Conservation (phyloP, 108 stramenopile species). For the Nannochloropsis gaditana region DNA sequence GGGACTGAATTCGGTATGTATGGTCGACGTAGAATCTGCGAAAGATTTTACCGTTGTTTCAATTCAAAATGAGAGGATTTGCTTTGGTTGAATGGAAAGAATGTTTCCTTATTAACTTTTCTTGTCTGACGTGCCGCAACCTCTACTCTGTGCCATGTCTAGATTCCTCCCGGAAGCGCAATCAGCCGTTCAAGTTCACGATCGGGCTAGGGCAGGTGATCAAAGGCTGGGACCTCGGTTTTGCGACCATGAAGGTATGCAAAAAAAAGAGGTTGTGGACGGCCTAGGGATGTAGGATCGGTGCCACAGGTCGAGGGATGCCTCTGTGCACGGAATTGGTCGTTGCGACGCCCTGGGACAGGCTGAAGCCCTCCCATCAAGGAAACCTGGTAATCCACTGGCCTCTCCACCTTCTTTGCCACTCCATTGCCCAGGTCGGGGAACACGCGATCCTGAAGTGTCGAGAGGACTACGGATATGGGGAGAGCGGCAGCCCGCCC, state of each 20-base stretch:
- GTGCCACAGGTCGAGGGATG: too few species aligned
- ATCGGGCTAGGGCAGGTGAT: conserved; percentile 89
- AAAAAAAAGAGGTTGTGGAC: background rate
- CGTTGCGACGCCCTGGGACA: too few species aligned
- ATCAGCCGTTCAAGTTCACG: conserved; percentile 84
- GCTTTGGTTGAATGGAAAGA: background rate
- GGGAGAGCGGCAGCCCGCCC: conserved; percentile 44
- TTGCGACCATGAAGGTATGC: conserved; percentile 49
- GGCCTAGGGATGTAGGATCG: too few species aligned
- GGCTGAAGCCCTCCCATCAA: too few species aligned
- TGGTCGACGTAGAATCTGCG: conserved; percentile 9
- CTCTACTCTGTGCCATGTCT: background rate
- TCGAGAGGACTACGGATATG: conserved; percentile 56
- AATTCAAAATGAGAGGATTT: background rate
- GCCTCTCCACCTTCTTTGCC: background rate
- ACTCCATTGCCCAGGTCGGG: conserved; percentile 17
- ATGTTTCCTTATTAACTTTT: too few species aligned
- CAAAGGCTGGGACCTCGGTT: conserved; percentile 84
- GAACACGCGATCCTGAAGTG: conserved; percentile 56
- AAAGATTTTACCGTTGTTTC: background rate
- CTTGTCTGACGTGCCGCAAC: too few species aligned
- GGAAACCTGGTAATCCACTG: too few species aligned
- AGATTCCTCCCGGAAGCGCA: conserved; percentile 48
- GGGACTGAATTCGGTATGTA: conserved; percentile 43
- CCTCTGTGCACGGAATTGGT: too few species aligned